Percentiles rank a stretch among this genome's conserved stretches.
Evolutionary conservation across 176 grass and related monocot species (phyloP).

Genomic region (Triticum monococcum): DNA sequence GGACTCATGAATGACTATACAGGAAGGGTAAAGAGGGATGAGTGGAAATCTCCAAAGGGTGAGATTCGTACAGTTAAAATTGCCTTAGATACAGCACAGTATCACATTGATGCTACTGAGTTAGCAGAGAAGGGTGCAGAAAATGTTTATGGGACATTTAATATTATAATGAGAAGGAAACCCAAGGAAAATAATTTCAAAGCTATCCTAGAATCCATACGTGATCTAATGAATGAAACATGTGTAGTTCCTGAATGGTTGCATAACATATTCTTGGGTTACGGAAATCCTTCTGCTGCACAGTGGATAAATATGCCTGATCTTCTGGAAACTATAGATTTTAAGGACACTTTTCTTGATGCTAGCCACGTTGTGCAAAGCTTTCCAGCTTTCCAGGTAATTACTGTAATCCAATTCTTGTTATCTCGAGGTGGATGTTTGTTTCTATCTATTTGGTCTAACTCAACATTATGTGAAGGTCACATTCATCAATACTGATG

Average conservation of each 20-base stretch:
- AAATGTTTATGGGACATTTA: slow-evolving; percentile 90
- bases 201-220: slow-evolving; percentile 97
- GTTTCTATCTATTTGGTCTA: slow-evolving; percentile 24
- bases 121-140: slow-evolving; percentile 76
- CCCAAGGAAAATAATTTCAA: slow-evolving; percentile 99
- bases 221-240: slow-evolving; percentile 99
- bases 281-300: slow-evolving; percentile 90
- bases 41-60: slow-evolving; percentile 97
- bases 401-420: slow-evolving; percentile 10
- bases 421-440: not conserved
- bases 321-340: slow-evolving; percentile 86
- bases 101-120: slow-evolving; percentile 81
- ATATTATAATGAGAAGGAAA: slow-evolving; percentile 96
- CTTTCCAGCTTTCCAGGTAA: slow-evolving; percentile 88
- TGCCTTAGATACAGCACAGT: slow-evolving; percentile 91
- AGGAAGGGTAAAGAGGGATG: slow-evolving; percentile 92
- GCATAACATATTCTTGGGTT: slow-evolving; percentile 98
- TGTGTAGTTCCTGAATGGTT: slow-evolving; percentile 98
- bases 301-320: slow-evolving; percentile 95
- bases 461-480: slow-evolving; percentile 61
- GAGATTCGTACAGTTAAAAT: slow-evolving; percentile 87
- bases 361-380: slow-evolving; percentile 70
- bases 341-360: slow-evolving; percentile 99
- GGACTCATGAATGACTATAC: slow-evolving; percentile 99
- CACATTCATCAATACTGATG: slow-evolving; percentile 86